Evolutionary conservation across 2,329 filamentous ascomycete genomes (phyloP), one percentile per base, ranked within the genome.

Genomic region (Huntiella bhutanensis): DNA sequence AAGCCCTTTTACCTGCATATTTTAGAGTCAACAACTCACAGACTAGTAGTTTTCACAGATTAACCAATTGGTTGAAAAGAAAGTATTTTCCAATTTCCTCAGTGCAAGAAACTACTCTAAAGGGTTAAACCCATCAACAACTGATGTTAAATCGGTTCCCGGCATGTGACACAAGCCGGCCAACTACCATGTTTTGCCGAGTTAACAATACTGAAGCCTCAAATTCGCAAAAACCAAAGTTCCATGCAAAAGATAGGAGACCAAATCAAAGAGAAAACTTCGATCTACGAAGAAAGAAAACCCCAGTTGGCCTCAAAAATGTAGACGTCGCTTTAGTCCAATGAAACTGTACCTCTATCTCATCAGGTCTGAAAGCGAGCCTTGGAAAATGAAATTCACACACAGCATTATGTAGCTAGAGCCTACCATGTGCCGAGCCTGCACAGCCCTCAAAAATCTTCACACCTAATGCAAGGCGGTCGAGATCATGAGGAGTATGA

Each of bases 261-360:
- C 35, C 6, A 16, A 37, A 13, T 37, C 13, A 13, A 13, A 37
- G n/a, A 37, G 16, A 13, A 37, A 13, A 13, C 35, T 7, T 28
- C 22, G 22, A 15, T 16, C 34, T 36, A 7, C 37, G 11, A 40
- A 40, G 37, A 40, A 15, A 40, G 4, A 13, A 40, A n/a, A 43
- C n/a, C 13, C 13, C 28, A 16, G 13, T 33, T 16, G 15, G 19
- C 17, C n/a, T n/a, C 40, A n/a, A 41, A 28, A 51, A 70, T 77
- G 71, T 77, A 66, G 70, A 74, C 71, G 61, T 67, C 67, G 67
- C 65, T 70, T 72, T 76, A 77, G 73, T 75, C 72, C 71, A 64
- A 62, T 62, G 62, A 65, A 67, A 70, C 68, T 75, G 69, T 41
- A 58, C 59, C 66, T 73, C 63, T 67, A 62, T 65, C 66, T 67